A percentile compares a stretch with the other conserved stretches of the same genome.
Evolutionary conservation across 2,329 filamentous ascomycete species (phyloP).

Genomic region (Zymoseptoria brevis): DNA sequence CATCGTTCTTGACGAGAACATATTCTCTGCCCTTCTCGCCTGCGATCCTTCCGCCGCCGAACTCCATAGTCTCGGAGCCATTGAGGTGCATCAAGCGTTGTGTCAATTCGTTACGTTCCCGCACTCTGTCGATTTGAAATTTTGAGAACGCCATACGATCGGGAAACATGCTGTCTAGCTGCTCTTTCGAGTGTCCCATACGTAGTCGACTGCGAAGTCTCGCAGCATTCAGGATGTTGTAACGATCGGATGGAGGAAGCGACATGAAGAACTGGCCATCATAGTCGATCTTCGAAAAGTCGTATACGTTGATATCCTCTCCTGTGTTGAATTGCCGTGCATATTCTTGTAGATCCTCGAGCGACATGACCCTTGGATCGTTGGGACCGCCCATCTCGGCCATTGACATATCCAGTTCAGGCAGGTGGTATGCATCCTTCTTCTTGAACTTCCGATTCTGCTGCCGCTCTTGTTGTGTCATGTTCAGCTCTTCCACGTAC

Average conservation of each 20-base stretch:
- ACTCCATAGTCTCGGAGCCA: slow-evolving; percentile 65
- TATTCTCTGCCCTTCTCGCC: slow-evolving; percentile 90
- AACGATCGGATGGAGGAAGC: slow-evolving; percentile 79
- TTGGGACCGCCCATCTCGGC: slow-evolving; percentile 81
- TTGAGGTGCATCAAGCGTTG: slow-evolving; percentile 91
- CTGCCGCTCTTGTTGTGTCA: slow-evolving; percentile 67
- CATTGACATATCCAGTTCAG: slow-evolving; percentile 70
- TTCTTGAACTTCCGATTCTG: slow-evolving; percentile 74
- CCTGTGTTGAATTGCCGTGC: slow-evolving; percentile 85
- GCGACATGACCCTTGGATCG: slow-evolving; percentile 91
- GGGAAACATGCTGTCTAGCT: slow-evolving; percentile 92
- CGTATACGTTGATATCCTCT: slow-evolving; percentile 78
- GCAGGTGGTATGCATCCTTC: slow-evolving; percentile 91
- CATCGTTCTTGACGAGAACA: slow-evolving; percentile 90
- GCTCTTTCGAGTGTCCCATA: slow-evolving; percentile 95
- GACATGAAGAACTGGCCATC: slow-evolving; percentile 92
- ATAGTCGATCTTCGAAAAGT: slow-evolving; percentile 98
- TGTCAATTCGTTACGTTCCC: slow-evolving; percentile 86
- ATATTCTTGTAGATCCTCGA: slow-evolving; percentile 90
- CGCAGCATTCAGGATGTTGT: slow-evolving; percentile 95
- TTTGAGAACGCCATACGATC: slow-evolving; percentile 94
- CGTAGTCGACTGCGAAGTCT: slow-evolving; percentile 77
- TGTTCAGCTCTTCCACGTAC: slow-evolving; percentile 83
- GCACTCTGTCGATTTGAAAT: slow-evolving; percentile 92
- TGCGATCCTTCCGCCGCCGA: slow-evolving; percentile 61